phyloP scores from a whole-genome alignment of 1,139 yeast genomes.

The Yamadazyma atmosphaerica region DNA sequence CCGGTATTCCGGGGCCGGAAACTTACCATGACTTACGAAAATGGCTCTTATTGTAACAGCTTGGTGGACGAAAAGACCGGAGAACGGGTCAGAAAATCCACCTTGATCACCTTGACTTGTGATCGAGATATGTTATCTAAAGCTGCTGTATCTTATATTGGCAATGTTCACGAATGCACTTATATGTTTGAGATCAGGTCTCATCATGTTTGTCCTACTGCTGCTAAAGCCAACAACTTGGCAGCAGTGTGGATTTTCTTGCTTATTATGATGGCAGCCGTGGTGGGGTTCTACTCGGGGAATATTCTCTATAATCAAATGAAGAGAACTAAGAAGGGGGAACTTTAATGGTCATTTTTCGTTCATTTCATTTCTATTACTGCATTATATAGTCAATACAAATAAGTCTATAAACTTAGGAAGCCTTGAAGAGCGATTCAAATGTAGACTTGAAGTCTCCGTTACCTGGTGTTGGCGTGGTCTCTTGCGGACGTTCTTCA shows the following conservation, averaged over 20 bases:
- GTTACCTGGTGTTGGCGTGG: neutral
- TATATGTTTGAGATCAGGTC: slow-evolving; percentile 85
- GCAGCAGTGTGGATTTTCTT: slow-evolving; percentile 63
- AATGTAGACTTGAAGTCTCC: slow-evolving; percentile 16
- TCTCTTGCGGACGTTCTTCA: neutral
- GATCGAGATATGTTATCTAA: slow-evolving; percentile 70
- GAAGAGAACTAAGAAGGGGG: slow-evolving; percentile 5
- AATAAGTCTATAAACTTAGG: too few species aligned
- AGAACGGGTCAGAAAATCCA: slow-evolving; percentile 53
- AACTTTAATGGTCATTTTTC: too few species aligned
- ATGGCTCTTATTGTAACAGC: slow-evolving; percentile 68
- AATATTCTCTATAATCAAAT: slow-evolving; percentile 47
- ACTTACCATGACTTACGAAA: slow-evolving; percentile 65
- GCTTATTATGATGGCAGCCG: slow-evolving; percentile 53
- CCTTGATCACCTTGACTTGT: slow-evolving; percentile 74
- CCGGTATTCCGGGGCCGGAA: slow-evolving; percentile 75
- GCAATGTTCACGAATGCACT: slow-evolving; percentile 72
- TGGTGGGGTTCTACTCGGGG: slow-evolving; percentile 56
- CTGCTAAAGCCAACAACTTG: slow-evolving; percentile 55
- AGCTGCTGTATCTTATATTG: slow-evolving; percentile 71
- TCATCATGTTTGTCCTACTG: slow-evolving; percentile 85
- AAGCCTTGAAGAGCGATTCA: slow-evolving; percentile 12
- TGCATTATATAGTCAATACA: neutral
- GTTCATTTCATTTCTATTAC: neutral
- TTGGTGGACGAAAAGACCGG: slow-evolving; percentile 33